Evolutionary conservation across 306 rosid genomes (phyloP).

Genomic region (Ormosia semicastrata): DNA sequence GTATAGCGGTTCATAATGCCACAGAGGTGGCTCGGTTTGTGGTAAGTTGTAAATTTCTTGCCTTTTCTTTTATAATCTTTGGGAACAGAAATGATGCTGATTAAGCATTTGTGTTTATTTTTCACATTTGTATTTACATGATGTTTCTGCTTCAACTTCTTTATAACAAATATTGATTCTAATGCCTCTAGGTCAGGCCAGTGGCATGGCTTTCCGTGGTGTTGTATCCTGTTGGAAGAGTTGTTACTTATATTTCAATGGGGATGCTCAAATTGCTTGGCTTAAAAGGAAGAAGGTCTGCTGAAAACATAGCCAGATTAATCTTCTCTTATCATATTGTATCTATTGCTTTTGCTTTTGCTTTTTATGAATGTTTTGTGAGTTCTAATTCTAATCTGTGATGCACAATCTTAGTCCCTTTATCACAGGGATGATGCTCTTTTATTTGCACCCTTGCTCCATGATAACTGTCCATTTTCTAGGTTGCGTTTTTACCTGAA

Average conservation of each 20-base stretch:
- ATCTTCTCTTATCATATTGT: slow-evolving; percentile 8
- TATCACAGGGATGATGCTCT: slow-evolving; percentile 5
- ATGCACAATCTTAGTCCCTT: slow-evolving; percentile 15
- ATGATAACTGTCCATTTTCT: neutral
- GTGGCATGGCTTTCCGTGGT: slow-evolving; percentile 99
- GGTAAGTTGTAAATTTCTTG: slow-evolving; percentile 57
- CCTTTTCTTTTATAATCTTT: neutral
- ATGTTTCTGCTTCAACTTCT: slow-evolving; percentile 15
- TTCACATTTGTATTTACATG: slow-evolving; percentile 10
- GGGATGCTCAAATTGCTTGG: slow-evolving; percentile 95
- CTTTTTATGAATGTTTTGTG: slow-evolving; percentile 14
- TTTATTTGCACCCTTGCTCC: neutral
- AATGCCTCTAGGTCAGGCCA: slow-evolving; percentile 86
- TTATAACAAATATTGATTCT: slow-evolving; percentile 28
- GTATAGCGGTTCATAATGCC: slow-evolving; percentile 96
- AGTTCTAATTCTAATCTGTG: slow-evolving; percentile 13
- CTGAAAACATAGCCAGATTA: slow-evolving; percentile 27
- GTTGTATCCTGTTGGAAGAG: slow-evolving; percentile 89
- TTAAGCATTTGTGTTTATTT: slow-evolving; percentile 19
- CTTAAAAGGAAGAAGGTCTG: slow-evolving; percentile 93
- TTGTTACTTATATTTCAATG: slow-evolving; percentile 93
- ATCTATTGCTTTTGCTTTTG: neutral
- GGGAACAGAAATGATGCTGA: neutral
- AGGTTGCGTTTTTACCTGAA: slow-evolving; percentile 13
- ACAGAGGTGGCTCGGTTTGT: slow-evolving; percentile 95